These are phyloP conservation scores for Brassica hybrid DNA, from an alignment of 441 rosid species.

Conservation along the genomic window DNA sequence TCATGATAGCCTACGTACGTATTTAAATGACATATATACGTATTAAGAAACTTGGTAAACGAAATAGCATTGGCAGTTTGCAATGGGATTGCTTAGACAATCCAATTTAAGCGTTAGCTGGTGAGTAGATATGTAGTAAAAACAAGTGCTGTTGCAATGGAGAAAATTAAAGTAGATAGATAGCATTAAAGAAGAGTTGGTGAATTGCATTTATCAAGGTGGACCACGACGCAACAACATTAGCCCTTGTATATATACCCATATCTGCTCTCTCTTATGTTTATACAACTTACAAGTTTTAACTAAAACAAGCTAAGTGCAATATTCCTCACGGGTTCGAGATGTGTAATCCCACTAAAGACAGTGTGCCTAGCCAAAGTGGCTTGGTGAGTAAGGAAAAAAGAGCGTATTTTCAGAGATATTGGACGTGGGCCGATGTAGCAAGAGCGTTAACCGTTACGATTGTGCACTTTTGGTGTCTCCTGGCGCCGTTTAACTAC, in stretches of 20 bases:
- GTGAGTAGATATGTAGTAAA: background rate
- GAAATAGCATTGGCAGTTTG: background rate
- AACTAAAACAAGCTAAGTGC: background rate
- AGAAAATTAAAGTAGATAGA: no score
- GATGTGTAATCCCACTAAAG: slow-evolving; percentile 34
- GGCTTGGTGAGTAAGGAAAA: background rate
- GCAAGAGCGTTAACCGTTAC: slow-evolving; percentile 49
- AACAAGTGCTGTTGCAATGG: background rate
- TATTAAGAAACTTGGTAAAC: background rate
- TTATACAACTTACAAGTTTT: background rate
- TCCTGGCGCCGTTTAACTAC: slow-evolving; percentile 11
- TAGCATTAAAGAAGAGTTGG: background rate
- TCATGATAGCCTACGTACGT: background rate
- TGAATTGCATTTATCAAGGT: background rate
- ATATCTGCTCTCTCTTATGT: background rate
- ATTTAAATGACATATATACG: background rate
- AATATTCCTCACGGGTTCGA: background rate
- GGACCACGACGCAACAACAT: background rate
- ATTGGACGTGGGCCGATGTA: slow-evolving; percentile 62
- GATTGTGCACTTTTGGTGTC: slow-evolving; percentile 20
- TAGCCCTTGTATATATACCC: background rate
- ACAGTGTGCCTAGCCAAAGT: slow-evolving; percentile 17
- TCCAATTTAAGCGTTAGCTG: background rate
- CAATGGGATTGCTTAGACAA: background rate
- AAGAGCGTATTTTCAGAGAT: slow-evolving; percentile 46